Conservation (phyloP, 2,329 filamentous ascomycete genomes). For the Fusarium palustre region DNA sequence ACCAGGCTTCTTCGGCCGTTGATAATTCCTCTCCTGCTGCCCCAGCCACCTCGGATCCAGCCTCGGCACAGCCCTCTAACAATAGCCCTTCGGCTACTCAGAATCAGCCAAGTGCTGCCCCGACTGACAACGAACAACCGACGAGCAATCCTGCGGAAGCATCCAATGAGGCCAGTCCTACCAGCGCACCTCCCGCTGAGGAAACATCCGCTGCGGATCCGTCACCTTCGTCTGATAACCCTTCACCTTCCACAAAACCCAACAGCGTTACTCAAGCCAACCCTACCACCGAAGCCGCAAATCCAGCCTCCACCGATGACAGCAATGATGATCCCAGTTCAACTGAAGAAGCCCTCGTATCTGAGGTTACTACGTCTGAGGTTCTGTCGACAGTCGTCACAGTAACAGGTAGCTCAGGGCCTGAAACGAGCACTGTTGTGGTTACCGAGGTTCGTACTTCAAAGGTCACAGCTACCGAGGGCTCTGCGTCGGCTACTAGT, state of each 20-base stretch:
- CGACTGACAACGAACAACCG: constrained; percentile 8
- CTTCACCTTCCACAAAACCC: constrained; percentile 9
- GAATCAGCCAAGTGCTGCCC: constrained; percentile 9
- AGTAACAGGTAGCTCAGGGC: constrained; percentile 39
- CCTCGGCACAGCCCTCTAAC: constrained; percentile 16
- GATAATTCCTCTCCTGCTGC: constrained; percentile 15
- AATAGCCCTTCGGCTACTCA: constrained; percentile 20
- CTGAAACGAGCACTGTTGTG: constrained; percentile 43
- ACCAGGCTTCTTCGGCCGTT: constrained; percentile 19
- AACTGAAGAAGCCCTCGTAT: constrained; percentile 17
- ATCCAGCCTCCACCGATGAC: constrained; percentile 21
- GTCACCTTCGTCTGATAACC: constrained; percentile 22
- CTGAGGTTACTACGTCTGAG: constrained; percentile 31
- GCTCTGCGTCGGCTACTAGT: constrained; percentile 40
- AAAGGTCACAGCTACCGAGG: constrained; percentile 10
- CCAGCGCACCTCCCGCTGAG: constrained; percentile 5
- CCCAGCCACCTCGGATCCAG: constrained; percentile 18
- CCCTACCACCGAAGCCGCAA: constrained; percentile 25
- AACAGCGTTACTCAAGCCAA: constrained; percentile 17
- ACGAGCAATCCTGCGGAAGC: constrained; percentile 19
- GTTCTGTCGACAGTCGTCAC: constrained; percentile 43
- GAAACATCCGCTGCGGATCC: constrained; percentile 17
- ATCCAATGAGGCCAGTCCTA: constrained; percentile 20
- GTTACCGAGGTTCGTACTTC: constrained; percentile 47
- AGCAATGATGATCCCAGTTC: constrained; percentile 29